Conservation (phyloP, 768 basidiomycete species). For the Tremella fuciformis region DNA sequence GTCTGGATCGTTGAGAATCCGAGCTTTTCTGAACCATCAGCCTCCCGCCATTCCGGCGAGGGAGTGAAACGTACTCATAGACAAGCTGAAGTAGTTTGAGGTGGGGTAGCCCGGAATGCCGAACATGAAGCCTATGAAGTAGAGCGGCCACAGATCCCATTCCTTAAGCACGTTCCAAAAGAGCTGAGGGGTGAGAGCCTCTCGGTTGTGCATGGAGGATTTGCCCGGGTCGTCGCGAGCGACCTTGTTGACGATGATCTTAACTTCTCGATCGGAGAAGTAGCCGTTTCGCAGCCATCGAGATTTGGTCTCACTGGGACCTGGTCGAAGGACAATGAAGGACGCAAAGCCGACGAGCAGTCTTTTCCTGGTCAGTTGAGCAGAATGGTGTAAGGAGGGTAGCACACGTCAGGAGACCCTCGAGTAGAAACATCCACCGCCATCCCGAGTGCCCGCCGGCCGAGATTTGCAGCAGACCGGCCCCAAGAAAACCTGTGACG, state of each 20-base stretch:
- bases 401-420: constrained; percentile 44
- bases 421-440: constrained; percentile 61
- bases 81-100: constrained; percentile 10
- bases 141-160: constrained; percentile 49
- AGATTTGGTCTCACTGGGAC: constrained; percentile 43
- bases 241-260: constrained; percentile 48
- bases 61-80: constrained; percentile 42
- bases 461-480: constrained; percentile 62
- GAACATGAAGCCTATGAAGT: constrained; percentile 48
- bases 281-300: constrained; percentile 47
- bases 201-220: constrained; percentile 43
- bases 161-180: constrained; percentile 42
- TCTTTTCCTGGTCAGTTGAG: constrained; percentile 1
- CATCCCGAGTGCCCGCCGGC: constrained; percentile 56
- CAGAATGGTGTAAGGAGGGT: constrained; percentile 6
- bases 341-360: constrained; percentile 45
- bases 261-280: constrained; percentile 49
- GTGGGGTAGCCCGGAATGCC: constrained; percentile 41
- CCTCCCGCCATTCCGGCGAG: constrained; percentile 20
- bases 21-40: constrained; percentile 11
- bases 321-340: constrained; percentile 49
- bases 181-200: constrained; percentile 38
- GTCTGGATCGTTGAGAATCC: constrained; percentile 49
- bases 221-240: constrained; percentile 33
- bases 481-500: constrained; percentile 63